Conservation (phyloP, 495 filamentous ascomycete species). For the Aspergillus ostianus region DNA sequence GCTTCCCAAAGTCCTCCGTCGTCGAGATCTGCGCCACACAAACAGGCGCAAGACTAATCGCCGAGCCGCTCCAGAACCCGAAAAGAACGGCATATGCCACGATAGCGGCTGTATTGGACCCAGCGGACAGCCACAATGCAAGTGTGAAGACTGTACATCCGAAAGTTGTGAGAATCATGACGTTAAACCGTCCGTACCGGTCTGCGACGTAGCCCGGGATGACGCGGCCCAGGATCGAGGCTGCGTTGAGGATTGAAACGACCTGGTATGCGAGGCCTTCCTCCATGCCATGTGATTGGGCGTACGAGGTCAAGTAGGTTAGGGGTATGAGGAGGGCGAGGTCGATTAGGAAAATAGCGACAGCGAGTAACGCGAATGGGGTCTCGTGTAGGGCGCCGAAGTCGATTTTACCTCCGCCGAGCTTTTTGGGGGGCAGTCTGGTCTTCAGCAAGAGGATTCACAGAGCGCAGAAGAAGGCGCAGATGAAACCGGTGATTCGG, state of each 20-base stretch:
- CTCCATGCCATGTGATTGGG: conserved; percentile 23
- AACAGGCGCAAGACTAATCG: conserved; percentile 28
- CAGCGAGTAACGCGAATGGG: conserved; percentile 47
- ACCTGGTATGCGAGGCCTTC: conserved; percentile 54
- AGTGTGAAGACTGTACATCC: conserved; percentile 52
- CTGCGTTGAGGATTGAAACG: conserved; percentile 51
- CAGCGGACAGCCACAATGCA: conserved; percentile 48
- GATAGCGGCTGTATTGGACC: conserved; percentile 39
- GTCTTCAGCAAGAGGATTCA: conserved; percentile 27
- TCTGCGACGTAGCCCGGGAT: conserved; percentile 63
- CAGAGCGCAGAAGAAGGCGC: conserved; percentile 44
- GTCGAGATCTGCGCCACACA: conserved; percentile 38
- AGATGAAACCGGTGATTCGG: conserved; percentile 65
- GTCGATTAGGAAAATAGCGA: conserved; percentile 68
- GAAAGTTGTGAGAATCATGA: conserved; percentile 50
- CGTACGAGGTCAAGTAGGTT: conserved; percentile 67
- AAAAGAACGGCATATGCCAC: conserved; percentile 59
- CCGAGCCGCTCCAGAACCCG: conserved; percentile 39
- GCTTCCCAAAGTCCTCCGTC: conserved; percentile 23
- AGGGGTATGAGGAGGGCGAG: conserved; percentile 72
- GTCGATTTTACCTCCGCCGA: conserved; percentile 21
- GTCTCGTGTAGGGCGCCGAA: conserved; percentile 32
- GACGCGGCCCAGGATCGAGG: conserved; percentile 43
- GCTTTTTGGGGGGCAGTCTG: conserved; percentile 17
- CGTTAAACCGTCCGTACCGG: conserved; percentile 67